A percentile compares a stretch with the other conserved stretches of the same genome.
phyloP scores from a whole-genome alignment of 352 stramenopile species.

The Pythium phragmitis region DNA sequence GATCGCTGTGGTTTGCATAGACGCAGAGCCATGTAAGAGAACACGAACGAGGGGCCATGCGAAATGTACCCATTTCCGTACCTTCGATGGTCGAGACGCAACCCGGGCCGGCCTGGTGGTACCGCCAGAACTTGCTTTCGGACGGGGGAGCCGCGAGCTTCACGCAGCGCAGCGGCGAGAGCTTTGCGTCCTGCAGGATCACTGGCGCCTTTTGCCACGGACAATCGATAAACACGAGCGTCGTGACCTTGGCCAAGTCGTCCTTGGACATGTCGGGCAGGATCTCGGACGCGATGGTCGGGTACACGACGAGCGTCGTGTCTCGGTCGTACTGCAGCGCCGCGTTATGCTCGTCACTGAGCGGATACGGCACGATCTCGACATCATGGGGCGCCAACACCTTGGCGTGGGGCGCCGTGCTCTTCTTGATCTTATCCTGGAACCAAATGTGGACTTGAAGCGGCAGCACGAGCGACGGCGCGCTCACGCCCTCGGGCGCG shows the following conservation, averaged over 20 bases:
- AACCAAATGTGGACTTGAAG: slow-evolving; percentile 84
- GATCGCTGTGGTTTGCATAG: slow-evolving; percentile 46
- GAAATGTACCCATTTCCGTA: slow-evolving; percentile 18
- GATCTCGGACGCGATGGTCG: slow-evolving; percentile 65
- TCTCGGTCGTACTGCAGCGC: slow-evolving; percentile 54
- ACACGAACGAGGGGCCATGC: no score
- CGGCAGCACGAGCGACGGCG: slow-evolving; percentile 63
- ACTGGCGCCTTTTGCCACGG: slow-evolving; percentile 84
- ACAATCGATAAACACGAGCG: slow-evolving; percentile 86
- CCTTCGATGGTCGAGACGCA: slow-evolving; percentile 91
- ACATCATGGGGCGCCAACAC: slow-evolving; percentile 70
- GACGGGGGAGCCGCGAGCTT: slow-evolving; percentile 75
- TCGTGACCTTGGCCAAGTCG: slow-evolving; percentile 57
- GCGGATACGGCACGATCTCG: slow-evolving; percentile 62
- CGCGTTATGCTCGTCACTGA: slow-evolving; percentile 27
- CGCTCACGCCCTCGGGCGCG: slow-evolving; percentile 41
- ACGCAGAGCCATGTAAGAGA: neutral
- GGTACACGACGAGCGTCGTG: slow-evolving; percentile 78
- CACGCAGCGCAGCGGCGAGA: slow-evolving; percentile 62
- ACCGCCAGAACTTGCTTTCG: slow-evolving; percentile 88
- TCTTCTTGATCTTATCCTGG: slow-evolving; percentile 89
- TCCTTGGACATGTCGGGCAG: slow-evolving; percentile 55
- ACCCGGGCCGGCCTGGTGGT: slow-evolving; percentile 79
- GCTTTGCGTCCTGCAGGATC: slow-evolving; percentile 59
- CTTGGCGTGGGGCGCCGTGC: slow-evolving; percentile 84